These are phyloP conservation scores for Dichomitus squalens DNA, from an alignment of 1,284 basidiomycete species.

Conservation along the genomic window DNA sequence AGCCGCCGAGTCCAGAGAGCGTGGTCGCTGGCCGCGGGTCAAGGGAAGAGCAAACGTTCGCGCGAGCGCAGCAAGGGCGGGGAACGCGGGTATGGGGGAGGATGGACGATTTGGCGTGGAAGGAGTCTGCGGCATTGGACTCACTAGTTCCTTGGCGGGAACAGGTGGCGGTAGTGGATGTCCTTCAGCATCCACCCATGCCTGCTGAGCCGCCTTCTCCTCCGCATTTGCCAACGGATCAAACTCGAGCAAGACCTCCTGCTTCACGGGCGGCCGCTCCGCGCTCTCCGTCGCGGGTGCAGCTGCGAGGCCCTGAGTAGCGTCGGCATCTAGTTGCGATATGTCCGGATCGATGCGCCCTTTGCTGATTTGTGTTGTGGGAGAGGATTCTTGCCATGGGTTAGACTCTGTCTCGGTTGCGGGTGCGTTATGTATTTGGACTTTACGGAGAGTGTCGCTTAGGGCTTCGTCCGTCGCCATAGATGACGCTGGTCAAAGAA, in stretches of 20 bases:
- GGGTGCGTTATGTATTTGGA: background rate
- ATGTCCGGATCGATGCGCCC: slow-evolving; percentile 39
- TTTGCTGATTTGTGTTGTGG: background rate
- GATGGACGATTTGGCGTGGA: slow-evolving; percentile 28
- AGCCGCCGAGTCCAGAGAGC: slow-evolving; percentile 57
- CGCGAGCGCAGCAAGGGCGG: slow-evolving; percentile 65
- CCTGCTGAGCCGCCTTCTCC: slow-evolving; percentile 58
- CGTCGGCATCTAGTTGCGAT: slow-evolving; percentile 39
- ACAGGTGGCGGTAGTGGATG: slow-evolving; percentile 54
- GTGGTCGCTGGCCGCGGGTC: slow-evolving; percentile 48
- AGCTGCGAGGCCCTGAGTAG: slow-evolving; percentile 37
- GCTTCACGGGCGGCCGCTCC: slow-evolving; percentile 14
- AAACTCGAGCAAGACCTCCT: slow-evolving; percentile 59
- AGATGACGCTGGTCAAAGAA: background rate
- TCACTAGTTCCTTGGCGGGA: slow-evolving; percentile 33
- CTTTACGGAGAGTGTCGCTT: background rate
- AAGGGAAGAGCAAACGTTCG: slow-evolving; percentile 60
- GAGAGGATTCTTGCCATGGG: slow-evolving; percentile 31
- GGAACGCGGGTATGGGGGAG: slow-evolving; percentile 47
- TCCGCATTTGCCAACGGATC: slow-evolving; percentile 63
- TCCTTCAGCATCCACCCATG: slow-evolving; percentile 59
- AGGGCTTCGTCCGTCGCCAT: background rate
- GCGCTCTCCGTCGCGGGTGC: slow-evolving; percentile 16
- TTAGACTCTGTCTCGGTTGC: slow-evolving; percentile 23
- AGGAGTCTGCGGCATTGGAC: slow-evolving; percentile 27